These are phyloP conservation scores for Apiospora hydei DNA, from an alignment of 2,329 filamentous ascomycete genomes.

Conservation along the genomic window DNA sequence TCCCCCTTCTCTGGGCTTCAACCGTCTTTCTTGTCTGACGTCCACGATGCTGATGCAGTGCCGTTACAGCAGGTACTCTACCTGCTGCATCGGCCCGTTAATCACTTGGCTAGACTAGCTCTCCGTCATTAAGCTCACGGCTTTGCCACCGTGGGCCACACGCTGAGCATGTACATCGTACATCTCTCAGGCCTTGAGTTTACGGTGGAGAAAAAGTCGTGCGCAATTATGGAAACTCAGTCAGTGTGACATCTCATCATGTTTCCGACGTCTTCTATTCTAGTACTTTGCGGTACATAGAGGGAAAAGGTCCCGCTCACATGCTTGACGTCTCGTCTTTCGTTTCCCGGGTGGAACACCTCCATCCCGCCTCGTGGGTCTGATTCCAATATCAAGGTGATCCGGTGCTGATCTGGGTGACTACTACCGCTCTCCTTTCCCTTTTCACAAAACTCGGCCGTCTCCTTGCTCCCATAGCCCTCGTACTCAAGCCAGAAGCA, in stretches of 20 bases:
- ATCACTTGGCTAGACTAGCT: conserved; percentile 18
- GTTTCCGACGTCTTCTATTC: conserved; percentile 24
- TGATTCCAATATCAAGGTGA: conserved; percentile 21
- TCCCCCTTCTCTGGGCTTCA: neutral
- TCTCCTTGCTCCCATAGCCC: neutral
- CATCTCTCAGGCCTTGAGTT: conserved; percentile 8
- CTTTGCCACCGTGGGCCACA: conserved; percentile 18
- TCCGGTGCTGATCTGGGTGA: conserved; percentile 15
- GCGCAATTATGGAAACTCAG: conserved; percentile 23
- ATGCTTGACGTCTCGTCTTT: conserved; percentile 19
- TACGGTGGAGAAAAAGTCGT: conserved; percentile 8
- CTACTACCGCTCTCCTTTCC: conserved; percentile 12
- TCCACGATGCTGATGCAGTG: neutral
- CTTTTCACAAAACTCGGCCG: conserved; percentile 19
- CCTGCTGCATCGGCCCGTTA: conserved; percentile 21
- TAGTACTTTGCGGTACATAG: conserved; percentile 20
- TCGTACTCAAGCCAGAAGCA: conserved; percentile 11
- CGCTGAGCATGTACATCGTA: neutral
- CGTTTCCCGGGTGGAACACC: conserved; percentile 22
- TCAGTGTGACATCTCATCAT: conserved; percentile 20
- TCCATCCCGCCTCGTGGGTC: conserved; percentile 17
- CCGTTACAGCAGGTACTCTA: neutral
- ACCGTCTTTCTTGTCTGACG: neutral
- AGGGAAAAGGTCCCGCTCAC: neutral
- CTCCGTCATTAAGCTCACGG: conserved; percentile 19